Conservation (phyloP, 1,139 yeast species). For the Blastobotrys elegans region DNA sequence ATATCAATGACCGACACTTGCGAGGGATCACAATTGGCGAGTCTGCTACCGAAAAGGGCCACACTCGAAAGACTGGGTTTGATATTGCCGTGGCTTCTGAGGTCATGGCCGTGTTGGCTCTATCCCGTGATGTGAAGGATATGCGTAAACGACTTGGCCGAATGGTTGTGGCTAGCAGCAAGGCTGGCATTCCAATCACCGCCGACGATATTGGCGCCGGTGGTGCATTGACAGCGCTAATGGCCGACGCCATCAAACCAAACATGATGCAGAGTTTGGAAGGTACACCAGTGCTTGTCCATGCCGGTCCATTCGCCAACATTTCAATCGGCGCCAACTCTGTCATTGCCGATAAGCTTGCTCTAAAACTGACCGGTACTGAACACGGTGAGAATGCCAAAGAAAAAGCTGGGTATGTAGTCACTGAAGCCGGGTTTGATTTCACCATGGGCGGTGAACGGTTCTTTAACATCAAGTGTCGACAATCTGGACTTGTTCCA, state of each 20-base stretch:
- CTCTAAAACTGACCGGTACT: conserved; percentile 85
- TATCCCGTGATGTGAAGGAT: conserved; percentile 74
- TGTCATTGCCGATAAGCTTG: conserved; percentile 91
- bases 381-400: conserved; percentile 48
- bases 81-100: conserved; percentile 97
- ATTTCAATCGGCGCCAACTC: conserved; percentile 96
- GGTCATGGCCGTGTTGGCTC: conserved; percentile 97
- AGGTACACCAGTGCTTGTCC: conserved; percentile 97
- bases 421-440: conserved; percentile 97
- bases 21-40: conserved; percentile 90
- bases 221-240: conserved; percentile 91
- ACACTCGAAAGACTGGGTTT: conserved; percentile 84
- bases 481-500: conserved; percentile 86
- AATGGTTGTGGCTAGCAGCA: conserved; percentile 84
- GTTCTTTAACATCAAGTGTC: conserved; percentile 92
- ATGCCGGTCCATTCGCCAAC: conserved; percentile 98
- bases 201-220: conserved; percentile 97
- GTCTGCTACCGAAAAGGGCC: conserved; percentile 93
- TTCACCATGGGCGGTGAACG: conserved; percentile 99
- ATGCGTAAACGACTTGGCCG: conserved; percentile 87
- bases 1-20: conserved; percentile 88
- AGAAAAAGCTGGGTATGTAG: conserved; percentile 81
- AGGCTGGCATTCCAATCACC: conserved; percentile 82
- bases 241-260: conserved; percentile 97
- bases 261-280: conserved; percentile 97